phyloP scores from a whole-genome alignment of 225 moss, liverwort and hornwort genomes.

The Rhytidiadelphus loreus region DNA sequence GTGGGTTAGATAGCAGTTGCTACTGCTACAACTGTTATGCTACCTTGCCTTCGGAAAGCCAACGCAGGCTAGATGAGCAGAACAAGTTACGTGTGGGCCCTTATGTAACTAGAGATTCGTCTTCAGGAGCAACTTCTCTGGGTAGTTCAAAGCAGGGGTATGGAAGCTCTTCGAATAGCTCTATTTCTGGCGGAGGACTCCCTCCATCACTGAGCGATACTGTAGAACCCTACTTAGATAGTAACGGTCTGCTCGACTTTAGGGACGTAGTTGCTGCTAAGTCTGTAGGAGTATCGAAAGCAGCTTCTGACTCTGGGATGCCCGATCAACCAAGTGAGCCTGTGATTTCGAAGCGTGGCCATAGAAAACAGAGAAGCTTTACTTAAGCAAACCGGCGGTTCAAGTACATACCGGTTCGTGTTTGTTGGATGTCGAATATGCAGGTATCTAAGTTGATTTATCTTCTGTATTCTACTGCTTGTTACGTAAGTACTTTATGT shows the following conservation, averaged over 20 bases:
- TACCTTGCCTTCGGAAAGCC: slow-evolving; percentile 14
- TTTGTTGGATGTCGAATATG: background rate
- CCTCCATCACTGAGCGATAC: slow-evolving; percentile 25
- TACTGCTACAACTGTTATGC: slow-evolving; percentile 35
- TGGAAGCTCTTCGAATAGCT: slow-evolving; percentile 16
- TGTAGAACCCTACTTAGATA: slow-evolving; percentile 3
- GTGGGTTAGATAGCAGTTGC: slow-evolving; percentile 47
- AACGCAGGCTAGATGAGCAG: slow-evolving; percentile 29
- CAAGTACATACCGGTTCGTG: background rate
- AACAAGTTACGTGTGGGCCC: slow-evolving; percentile 48
- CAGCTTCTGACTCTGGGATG: slow-evolving; percentile 36
- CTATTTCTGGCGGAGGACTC: slow-evolving; percentile 21
- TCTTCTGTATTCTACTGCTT: background rate
- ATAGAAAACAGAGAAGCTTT: slow-evolving; percentile 23
- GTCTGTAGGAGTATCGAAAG: slow-evolving; percentile 24
- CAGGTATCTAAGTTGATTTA: background rate
- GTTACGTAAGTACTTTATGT: background rate
- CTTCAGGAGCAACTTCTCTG: background rate
- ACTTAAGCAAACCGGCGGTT: background rate
- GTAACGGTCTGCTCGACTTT: slow-evolving; percentile 18
- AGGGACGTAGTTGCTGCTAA: slow-evolving; percentile 20
- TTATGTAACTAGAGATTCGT: slow-evolving; percentile 4
- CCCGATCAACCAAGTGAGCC: slow-evolving; percentile 6
- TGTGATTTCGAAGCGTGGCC: slow-evolving; percentile 10
- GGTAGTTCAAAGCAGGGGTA: slow-evolving; percentile 26